Conservation (phyloP, 805 yeast species). For the Sugiyamaella americana region DNA sequence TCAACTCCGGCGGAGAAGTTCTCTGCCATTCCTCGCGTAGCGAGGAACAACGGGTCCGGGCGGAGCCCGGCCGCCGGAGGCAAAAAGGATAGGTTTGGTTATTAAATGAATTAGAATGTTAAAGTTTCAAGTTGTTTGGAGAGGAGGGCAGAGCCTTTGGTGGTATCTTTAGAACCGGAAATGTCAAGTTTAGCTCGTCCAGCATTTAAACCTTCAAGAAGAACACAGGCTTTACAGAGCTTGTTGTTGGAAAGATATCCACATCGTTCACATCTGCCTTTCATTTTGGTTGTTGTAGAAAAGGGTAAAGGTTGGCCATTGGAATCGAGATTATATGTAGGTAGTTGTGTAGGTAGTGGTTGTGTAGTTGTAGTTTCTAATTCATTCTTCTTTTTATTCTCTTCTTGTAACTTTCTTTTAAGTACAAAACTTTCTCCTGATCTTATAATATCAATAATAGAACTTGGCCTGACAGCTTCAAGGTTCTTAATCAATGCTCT, state of each 20-base stretch:
- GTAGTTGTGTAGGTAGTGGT: neutral
- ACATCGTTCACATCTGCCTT: conserved; percentile 67
- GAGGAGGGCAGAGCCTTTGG: conserved; percentile 16
- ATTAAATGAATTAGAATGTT: conserved; percentile 48
- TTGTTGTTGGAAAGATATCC: conserved; percentile 85
- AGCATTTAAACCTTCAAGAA: conserved; percentile 76
- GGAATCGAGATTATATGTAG: neutral
- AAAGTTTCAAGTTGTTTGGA: conserved; percentile 46
- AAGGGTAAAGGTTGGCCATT: neutral
- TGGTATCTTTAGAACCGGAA: conserved; percentile 42
- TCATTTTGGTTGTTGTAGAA: conserved; percentile 13
- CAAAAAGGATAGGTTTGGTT: neutral
- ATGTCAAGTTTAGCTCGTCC: conserved; percentile 61
- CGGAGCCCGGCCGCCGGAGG: no score
- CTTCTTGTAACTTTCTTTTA: conserved; percentile 15
- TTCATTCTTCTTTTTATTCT: conserved; percentile 15
- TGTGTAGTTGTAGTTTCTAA: neutral
- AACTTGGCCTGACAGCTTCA: conserved; percentile 84
- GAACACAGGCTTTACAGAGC: conserved; percentile 88
- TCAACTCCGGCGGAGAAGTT: no score
- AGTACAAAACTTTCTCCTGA: conserved; percentile 84
- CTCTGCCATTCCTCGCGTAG: no score
- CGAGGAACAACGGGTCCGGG: no score
- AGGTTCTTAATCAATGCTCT: conserved; percentile 84
- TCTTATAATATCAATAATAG: conserved; percentile 88